phyloP scores from a whole-genome alignment of 106 monocot genomes.

The Apostasia ramifera region DNA sequence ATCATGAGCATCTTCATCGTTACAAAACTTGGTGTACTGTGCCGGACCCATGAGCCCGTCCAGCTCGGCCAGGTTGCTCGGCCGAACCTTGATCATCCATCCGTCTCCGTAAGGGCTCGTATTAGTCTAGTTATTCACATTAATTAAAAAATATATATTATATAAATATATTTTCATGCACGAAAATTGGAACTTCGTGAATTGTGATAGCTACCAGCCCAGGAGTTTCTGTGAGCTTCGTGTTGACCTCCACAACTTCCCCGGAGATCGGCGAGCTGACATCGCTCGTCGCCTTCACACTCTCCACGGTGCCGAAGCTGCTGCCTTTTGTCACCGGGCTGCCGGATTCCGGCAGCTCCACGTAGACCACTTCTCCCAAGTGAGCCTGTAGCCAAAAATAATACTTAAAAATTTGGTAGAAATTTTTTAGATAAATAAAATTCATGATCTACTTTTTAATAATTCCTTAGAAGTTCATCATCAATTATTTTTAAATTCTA shows the following conservation, averaged over 20 bases:
- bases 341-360: slow-evolving; percentile 55
- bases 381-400: slow-evolving; percentile 18
- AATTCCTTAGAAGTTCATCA: too few relatives aligned
- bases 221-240: slow-evolving; percentile 37
- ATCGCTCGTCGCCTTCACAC: slow-evolving; percentile 73
- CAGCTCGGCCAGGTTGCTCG: slow-evolving; percentile 68
- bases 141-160: not conserved
- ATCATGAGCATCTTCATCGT: slow-evolving; percentile 78
- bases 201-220: slow-evolving; percentile 36
- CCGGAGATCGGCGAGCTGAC: slow-evolving; percentile 66
- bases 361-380: slow-evolving; percentile 67
- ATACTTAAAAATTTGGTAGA: too few relatives aligned
- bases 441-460: too few relatives aligned
- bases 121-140: slow-evolving; percentile 41
- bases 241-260: slow-evolving; percentile 56
- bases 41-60: slow-evolving; percentile 55
- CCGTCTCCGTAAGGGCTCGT: slow-evolving; percentile 77
- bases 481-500: too few relatives aligned
- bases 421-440: too few relatives aligned
- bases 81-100: slow-evolving; percentile 95
- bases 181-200: not conserved
- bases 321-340: slow-evolving; percentile 27
- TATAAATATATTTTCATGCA: not conserved
- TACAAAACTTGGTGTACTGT: slow-evolving; percentile 75
- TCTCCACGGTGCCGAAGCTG: slow-evolving; percentile 60